Base-by-base conservation (phyloP, 2,329 filamentous ascomycete genomes). In the Lecanicillium sp. region DNA sequence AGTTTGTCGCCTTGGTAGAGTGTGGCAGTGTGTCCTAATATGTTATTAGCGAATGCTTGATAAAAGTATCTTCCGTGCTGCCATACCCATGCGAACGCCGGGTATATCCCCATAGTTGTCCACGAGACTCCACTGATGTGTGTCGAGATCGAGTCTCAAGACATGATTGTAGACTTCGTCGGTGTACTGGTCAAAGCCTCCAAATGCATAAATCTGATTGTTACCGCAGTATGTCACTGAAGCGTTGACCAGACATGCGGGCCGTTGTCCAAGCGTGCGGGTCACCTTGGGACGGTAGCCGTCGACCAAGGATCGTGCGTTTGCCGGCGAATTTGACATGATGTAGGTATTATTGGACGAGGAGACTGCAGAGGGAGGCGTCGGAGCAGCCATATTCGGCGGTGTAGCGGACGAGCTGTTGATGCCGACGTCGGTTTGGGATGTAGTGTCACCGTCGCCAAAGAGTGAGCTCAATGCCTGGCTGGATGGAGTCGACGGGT, bases 121-220 rank as follows among this genome's bases (percentile, higher is more conserved):
- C 15, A 98, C 90, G 36, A 98, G 68, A 48, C 79, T 92, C 92
- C 92, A 98, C 58, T 92, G 86, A 50, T 92, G 80, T 45, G 83
- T 89, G 44, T 83, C 73, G 46, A 98, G 73, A 58, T 98, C 89
- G 37, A 98, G 67, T 51, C 80, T 82, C 46, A 98, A 70, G 30
- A 98, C 92, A 65, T 98, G 92, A 56, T 98, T 98, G 65, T 98
- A 98, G 14, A 98, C 85, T 67, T 98, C 92, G 59, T 98, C 92
- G 1, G 92, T 98, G 57, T 95, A 96, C 62, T 96, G 90, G 57
- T 98, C 92, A 55, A 98, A 98, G 14, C 92, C 92, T 31, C 92
- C 92, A 68, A 98, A 98, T 9, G 90, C 92, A 62, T 94, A 96
- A 51, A 98, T 96, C 61, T 92, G 81, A 58, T 96, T 92, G 64